These are phyloP conservation scores for Komagataella pseudopastoris DNA, from an alignment of 805 yeast species.

Conservation along the genomic window DNA sequence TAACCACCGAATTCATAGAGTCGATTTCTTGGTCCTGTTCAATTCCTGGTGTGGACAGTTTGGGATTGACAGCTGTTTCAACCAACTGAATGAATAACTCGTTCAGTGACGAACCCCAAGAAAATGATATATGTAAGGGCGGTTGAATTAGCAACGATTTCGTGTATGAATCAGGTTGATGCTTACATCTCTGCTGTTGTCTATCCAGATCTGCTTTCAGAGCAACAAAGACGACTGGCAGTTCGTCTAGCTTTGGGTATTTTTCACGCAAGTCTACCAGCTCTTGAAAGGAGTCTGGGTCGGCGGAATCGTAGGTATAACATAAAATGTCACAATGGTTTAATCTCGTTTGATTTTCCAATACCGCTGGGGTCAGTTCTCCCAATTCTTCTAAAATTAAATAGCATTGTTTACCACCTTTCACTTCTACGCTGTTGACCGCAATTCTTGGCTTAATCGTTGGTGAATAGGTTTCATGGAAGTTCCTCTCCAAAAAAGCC, in stretches of 20 bases:
- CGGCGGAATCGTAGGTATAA: constrained; percentile 84
- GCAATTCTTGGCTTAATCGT: constrained; percentile 72
- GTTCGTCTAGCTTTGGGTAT: constrained; percentile 40
- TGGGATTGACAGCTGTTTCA: constrained; percentile 76
- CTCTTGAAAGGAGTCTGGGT: constrained; percentile 87
- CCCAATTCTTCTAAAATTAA: constrained; percentile 84
- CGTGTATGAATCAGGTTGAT: constrained; percentile 82
- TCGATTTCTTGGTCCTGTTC: constrained; percentile 50
- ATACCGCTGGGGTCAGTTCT: constrained; percentile 68
- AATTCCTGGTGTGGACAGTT: constrained; percentile 62
- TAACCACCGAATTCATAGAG: constrained; percentile 35
- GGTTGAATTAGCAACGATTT: constrained; percentile 52
- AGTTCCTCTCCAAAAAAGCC: constrained; percentile 65
- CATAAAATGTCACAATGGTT: constrained; percentile 89
- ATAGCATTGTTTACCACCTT: constrained; percentile 93
- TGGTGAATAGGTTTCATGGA: constrained; percentile 62
- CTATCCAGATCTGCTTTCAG: constrained; percentile 91
- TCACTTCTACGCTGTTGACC: constrained; percentile 84
- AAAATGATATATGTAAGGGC: constrained; percentile 82
- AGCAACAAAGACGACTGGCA: constrained; percentile 85
- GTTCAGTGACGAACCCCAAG: constrained; percentile 77
- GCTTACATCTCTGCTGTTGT: constrained; percentile 79
- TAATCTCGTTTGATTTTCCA: constrained; percentile 54
- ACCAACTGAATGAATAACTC: constrained; percentile 81
- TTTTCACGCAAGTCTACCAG: constrained; percentile 54